phyloP scores from a whole-genome alignment of 2,329 filamentous ascomycete genomes.

The Alternaria solani region DNA sequence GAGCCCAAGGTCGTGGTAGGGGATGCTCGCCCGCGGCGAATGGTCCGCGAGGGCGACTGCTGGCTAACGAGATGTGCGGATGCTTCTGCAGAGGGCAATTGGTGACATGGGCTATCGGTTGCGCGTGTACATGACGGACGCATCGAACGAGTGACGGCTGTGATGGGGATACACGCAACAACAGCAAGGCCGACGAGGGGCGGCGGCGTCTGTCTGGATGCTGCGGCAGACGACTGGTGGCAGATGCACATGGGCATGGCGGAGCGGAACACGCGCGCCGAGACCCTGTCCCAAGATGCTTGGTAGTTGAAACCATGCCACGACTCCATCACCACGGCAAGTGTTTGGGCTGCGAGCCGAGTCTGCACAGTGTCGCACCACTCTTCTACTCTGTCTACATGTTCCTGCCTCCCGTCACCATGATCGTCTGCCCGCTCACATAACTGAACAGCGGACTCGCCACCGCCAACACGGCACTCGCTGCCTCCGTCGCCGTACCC shows the following conservation, averaged over 20 bases:
- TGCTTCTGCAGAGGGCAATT: background rate
- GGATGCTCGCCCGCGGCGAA: conserved; percentile 18
- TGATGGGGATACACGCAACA: conserved; percentile 16
- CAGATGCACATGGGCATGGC: conserved; percentile 26
- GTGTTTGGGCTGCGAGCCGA: conserved; percentile 12
- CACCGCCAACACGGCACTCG: conserved; percentile 77
- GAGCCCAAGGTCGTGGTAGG: conserved; percentile 13
- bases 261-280: conserved; percentile 28
- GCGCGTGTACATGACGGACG: conserved; percentile 39
- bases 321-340: conserved; percentile 12
- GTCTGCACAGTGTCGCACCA: background rate
- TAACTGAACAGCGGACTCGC: conserved; percentile 85
- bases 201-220: conserved; percentile 9
- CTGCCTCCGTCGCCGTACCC: conserved; percentile 81
- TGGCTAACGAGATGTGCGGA: background rate
- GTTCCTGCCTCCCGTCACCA: conserved; percentile 78
- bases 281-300: conserved; percentile 18
- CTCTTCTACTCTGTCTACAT: conserved; percentile 56
- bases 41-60: conserved; percentile 12
- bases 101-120: conserved; percentile 27
- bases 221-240: conserved; percentile 10
- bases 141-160: conserved; percentile 26
- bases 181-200: conserved; percentile 8
- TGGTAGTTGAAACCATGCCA: conserved; percentile 25
- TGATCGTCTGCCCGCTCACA: conserved; percentile 86